A percentile compares a stretch with the other conserved stretches of the same genome.
phyloP scores from a whole-genome alignment of 139 green algal species.

The Diplosphaera chodatii region DNA sequence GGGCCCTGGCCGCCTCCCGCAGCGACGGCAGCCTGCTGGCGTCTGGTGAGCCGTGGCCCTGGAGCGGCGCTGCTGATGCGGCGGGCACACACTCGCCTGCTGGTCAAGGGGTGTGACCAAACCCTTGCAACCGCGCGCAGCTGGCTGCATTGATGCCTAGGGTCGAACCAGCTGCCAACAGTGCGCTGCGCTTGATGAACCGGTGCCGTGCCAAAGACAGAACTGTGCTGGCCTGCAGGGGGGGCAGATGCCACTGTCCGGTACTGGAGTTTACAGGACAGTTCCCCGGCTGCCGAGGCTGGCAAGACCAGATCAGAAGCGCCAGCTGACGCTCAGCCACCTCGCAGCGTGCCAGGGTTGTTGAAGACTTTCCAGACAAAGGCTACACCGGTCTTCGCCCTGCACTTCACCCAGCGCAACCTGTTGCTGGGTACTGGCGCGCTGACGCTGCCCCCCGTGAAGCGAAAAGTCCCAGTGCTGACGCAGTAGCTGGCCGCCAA shows the following conservation, averaged over 20 bases:
- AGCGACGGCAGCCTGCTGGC: constrained; percentile 55
- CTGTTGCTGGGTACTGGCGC: constrained; percentile 64
- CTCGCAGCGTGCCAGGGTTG: not conserved
- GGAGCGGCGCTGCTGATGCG: too few species aligned
- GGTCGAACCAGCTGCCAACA: too few species aligned
- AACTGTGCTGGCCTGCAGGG: constrained; percentile 23
- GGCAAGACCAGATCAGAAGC: not conserved
- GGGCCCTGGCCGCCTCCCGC: constrained; percentile 66
- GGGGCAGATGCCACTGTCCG: constrained; percentile 66
- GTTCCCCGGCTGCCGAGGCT: not conserved
- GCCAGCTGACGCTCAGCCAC: not conserved
- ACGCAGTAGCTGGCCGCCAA: too few species aligned
- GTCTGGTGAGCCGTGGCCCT: too few species aligned
- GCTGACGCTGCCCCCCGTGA: constrained; percentile 18
- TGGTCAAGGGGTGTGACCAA: too few species aligned
- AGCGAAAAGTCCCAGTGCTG: too few species aligned
- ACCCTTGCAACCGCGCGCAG: too few species aligned
- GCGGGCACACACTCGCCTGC: too few species aligned
- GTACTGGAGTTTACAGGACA: constrained; percentile 56
- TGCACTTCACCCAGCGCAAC: constrained; percentile 71
- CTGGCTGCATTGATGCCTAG: too few species aligned
- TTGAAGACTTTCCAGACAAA: constrained; percentile 56
- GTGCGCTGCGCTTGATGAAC: too few species aligned
- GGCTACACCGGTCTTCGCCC: constrained; percentile 57
- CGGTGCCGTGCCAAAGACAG: not conserved